Conservation (phyloP, 1,139 yeast species). For the Candida sp. region DNA sequence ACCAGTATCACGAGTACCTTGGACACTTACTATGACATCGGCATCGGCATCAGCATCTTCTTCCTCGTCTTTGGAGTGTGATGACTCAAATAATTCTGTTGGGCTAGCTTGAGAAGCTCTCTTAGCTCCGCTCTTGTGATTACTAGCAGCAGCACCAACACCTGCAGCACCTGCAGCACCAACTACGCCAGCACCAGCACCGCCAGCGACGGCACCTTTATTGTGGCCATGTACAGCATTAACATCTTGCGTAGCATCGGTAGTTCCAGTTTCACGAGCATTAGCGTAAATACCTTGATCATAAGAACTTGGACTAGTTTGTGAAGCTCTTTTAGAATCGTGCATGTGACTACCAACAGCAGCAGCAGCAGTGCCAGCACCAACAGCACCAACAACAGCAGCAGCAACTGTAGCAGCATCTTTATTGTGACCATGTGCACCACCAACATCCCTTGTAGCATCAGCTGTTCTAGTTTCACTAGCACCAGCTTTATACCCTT, state of each 20-base stretch:
- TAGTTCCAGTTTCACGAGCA: constrained; percentile 6
- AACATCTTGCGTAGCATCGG: not conserved
- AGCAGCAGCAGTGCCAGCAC: constrained; percentile 4
- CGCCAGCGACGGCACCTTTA: constrained; percentile 2
- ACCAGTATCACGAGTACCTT: constrained; percentile 24
- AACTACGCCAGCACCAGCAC: constrained; percentile 2
- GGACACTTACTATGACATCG: constrained; percentile 26
- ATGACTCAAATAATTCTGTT: not conserved
- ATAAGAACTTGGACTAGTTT: too few species aligned
- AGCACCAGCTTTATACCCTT: not conserved
- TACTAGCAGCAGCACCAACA: constrained; percentile 5
- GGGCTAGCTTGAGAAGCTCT: not conserved
- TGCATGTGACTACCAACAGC: too few species aligned
- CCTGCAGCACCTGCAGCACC: constrained; percentile 4
- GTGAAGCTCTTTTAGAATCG: too few species aligned
- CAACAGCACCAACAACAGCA: constrained; percentile 4
- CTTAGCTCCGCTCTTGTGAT: constrained; percentile 1
- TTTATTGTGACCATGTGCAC: not conserved
- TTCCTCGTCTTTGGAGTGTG: not conserved
- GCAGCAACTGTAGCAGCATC: constrained; percentile 2
- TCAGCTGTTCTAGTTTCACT: constrained; percentile 6
- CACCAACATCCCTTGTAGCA: not conserved
- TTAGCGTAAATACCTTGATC: not conserved
- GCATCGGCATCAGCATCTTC: constrained; percentile 8
- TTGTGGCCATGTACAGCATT: not conserved